A percentile compares a stretch with the other conserved stretches of the same genome.
Evolutionary conservation across 495 filamentous ascomycete genomes (phyloP).

Genomic region (Podospora comata): DNA sequence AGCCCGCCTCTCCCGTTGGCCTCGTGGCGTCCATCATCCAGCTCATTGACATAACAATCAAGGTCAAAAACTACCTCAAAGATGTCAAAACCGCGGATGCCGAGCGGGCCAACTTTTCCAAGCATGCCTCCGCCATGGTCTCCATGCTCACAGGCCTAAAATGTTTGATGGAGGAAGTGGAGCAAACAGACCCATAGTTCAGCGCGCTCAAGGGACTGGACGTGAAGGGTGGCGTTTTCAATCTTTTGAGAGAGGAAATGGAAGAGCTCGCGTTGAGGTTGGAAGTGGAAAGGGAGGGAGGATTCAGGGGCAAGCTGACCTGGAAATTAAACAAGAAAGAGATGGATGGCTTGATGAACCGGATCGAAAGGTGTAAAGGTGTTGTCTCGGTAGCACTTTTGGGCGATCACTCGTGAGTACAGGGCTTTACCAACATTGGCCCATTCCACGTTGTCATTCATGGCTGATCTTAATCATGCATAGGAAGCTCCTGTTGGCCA

Average conservation of each 20-base stretch:
- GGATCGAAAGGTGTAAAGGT: not conserved
- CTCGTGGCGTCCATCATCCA: not conserved
- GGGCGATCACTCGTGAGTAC: not conserved
- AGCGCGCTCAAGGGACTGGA: not conserved
- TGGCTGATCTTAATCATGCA: not conserved
- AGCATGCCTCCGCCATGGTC: not conserved
- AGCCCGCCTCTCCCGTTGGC: not conserved
- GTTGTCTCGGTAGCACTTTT: not conserved
- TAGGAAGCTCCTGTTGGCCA: not conserved
- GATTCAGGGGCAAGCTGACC: not conserved
- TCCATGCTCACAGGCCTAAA: not conserved
- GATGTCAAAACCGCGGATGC: not conserved
- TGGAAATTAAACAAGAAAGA: not conserved
- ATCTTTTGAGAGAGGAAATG: not conserved
- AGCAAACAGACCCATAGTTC: not conserved
- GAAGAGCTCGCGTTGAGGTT: not conserved
- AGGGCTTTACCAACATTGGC: not conserved
- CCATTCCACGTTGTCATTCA: not conserved
- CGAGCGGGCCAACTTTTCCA: not conserved
- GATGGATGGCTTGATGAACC: not conserved
- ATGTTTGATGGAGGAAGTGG: not conserved
- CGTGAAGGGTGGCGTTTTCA: not conserved
- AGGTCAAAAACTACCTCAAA: not conserved
- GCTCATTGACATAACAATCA: not conserved
- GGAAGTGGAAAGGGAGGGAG: not conserved